phyloP scores from a whole-genome alignment of 192 early-diverging fungal species.

The Dissophora globulifera region DNA sequence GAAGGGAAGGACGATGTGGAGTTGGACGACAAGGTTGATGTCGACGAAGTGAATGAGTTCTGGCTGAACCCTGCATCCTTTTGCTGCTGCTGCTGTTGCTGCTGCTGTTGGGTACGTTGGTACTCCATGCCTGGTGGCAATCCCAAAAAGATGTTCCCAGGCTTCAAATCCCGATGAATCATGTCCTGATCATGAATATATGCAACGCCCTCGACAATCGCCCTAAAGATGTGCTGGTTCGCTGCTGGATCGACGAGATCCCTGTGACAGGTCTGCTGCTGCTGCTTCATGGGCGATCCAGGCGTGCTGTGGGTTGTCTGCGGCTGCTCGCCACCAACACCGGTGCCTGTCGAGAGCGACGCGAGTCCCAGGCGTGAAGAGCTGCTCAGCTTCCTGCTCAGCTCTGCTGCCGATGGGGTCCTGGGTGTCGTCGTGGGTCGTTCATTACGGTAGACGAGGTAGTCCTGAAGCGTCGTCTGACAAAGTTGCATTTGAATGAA shows the following conservation, averaged over 20 bases:
- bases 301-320: conserved; percentile 25
- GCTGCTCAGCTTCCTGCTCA: conserved; percentile 4
- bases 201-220: conserved; percentile 81
- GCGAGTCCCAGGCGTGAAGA: conserved; percentile 13
- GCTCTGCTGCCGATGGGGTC: conserved; percentile 30
- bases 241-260: conserved; percentile 65
- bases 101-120: conserved; percentile 5
- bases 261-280: conserved; percentile 31
- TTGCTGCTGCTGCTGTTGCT: conserved; percentile 3
- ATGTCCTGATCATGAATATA: conserved; percentile 77
- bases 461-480: conserved; percentile 75
- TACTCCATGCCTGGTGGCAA: conserved; percentile 21
- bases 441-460: conserved; percentile 67
- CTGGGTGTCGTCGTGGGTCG: conserved; percentile 55
- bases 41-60: background rate
- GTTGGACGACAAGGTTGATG: too few relatives aligned
- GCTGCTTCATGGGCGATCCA: conserved; percentile 11
- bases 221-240: conserved; percentile 71
- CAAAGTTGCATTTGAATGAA: conserved; percentile 97
- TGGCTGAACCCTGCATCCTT: too few relatives aligned
- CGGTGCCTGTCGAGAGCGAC: background rate
- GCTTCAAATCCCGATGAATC: conserved; percentile 84
- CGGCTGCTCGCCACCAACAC: too few relatives aligned
- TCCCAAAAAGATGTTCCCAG: conserved; percentile 75
- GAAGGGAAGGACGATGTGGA: too few relatives aligned